Base-by-base conservation (phyloP, 495 filamentous ascomycete genomes). In the Massariosphaeria phaeospora region DNA sequence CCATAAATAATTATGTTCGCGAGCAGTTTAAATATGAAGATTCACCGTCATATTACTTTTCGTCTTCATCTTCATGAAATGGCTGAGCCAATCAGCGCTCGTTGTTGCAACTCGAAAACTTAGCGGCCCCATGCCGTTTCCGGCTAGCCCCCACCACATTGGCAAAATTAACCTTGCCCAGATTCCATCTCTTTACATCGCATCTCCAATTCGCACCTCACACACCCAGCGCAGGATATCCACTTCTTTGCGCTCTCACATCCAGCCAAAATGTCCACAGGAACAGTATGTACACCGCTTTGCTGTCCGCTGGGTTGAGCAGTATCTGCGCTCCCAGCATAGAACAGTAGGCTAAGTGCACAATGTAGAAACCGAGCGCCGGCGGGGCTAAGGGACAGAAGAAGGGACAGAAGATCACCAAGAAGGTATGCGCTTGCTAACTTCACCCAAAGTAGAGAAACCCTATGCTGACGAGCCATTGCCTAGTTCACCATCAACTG, bases 401-500 rank as follows among this genome's bases (percentile, higher is more conserved):
- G 78, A 83, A 83, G 76, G 76, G 77, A 68, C 77, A 79, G 69
- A 85, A 84, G 78, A 74, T 82, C 63, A 84, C 82, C 46, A 75
- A 83, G 73, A 85, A 85, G 80, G 81, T 82, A 72, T 48, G 49
- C 58, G 12, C 13, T n/a, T 43, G 10, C 35, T 45, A 27, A 10
- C 5, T 5, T 44, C n/a, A n/a, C n/a, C n/a, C n/a, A n/a, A n/a
- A n/a, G n/a, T n/a, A n/a, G n/a, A n/a, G n/a, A n/a, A n/a, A n/a
- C n/a, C n/a, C n/a, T n/a, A n/a, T n/a, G n/a, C n/a, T n/a, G n/a
- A n/a, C n/a, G n/a, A n/a, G n/a, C n/a, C n/a, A n/a, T n/a, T n/a
- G 17, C 9, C 1, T 31, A 96, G 93, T 98, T 87, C 84, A 82
- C 91, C 77, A 97, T 98, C 88, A 95, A 97, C 76, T 91, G 91